Percentiles rank a stretch among this genome's conserved stretches.
These are phyloP conservation scores for Gracilariopsis chorda DNA, from an alignment of 23 red algal genomes.

Conservation along the genomic window DNA sequence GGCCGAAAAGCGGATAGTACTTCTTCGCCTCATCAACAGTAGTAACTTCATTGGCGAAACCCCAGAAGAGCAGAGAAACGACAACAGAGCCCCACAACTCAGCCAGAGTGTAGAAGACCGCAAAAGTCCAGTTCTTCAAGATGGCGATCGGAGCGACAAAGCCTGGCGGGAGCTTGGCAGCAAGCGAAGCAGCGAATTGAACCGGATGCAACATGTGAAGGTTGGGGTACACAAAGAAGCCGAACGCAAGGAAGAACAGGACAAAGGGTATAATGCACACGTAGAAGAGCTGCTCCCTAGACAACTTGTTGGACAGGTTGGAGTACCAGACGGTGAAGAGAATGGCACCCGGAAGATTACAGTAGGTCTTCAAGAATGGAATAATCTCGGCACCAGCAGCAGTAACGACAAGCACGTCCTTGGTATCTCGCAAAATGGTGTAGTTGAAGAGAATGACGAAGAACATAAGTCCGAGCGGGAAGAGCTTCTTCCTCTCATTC, in stretches of 20 bases:
- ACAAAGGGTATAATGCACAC: constrained; percentile 94
- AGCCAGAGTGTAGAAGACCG: constrained; percentile 97
- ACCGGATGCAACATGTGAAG: constrained; percentile 77
- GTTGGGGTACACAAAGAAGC: constrained; percentile 90
- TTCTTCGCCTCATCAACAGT: constrained; percentile 97
- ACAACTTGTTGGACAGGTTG: constrained; percentile 83
- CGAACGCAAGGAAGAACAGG: constrained; percentile 90
- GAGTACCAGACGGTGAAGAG: constrained; percentile 94
- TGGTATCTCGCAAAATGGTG: constrained; percentile 98
- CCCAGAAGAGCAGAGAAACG: constrained; percentile 97
- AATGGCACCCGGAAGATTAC: constrained; percentile 94
- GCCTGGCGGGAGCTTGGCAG: constrained; percentile 66
- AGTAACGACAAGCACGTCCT: constrained; percentile 99
- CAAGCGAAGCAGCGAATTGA: constrained; percentile 50
- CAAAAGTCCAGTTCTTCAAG: constrained; percentile 97
- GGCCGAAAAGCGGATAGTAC: constrained; percentile 96
- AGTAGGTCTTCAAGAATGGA: constrained; percentile 98
- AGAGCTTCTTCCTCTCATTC: constrained; percentile 88
- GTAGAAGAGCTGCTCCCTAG: constrained; percentile 90
- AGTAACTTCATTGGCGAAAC: constrained; percentile 97
- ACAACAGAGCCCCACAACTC: constrained; percentile 99
- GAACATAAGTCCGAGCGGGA: constrained; percentile 95
- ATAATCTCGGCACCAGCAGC: constrained; percentile 97
- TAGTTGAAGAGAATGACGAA: constrained; percentile 99
- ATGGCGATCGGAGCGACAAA: constrained; percentile 83